These are phyloP conservation scores for Trametes sanguinea DNA, from an alignment of 768 basidiomycete species.

Conservation along the genomic window DNA sequence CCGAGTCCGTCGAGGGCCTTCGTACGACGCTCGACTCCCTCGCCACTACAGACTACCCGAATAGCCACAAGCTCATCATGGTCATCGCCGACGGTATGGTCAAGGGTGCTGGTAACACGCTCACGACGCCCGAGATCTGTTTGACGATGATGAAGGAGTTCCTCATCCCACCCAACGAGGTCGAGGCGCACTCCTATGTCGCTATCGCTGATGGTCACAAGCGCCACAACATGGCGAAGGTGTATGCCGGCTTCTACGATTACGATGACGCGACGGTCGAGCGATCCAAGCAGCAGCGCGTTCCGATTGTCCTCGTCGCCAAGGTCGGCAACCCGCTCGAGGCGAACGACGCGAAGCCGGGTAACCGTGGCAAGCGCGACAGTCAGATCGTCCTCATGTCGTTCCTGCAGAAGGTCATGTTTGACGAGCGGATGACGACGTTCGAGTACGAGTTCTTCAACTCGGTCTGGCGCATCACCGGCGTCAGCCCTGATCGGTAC, in stretches of 20 bases:
- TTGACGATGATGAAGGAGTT: constrained; percentile 98
- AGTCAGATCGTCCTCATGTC: constrained; percentile 97
- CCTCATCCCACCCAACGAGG: constrained; percentile 74
- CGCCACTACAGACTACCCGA: constrained; percentile 97
- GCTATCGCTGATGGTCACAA: constrained; percentile 99
- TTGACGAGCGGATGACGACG: constrained; percentile 99
- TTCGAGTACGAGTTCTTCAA: constrained; percentile 99
- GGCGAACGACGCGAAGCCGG: constrained; percentile 86
- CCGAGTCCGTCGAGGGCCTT: constrained; percentile 94
- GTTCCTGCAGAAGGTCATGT: constrained; percentile 99
- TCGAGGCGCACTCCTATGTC: constrained; percentile 94
- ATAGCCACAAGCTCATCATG: constrained; percentile 93
- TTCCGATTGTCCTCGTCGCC: constrained; percentile 93
- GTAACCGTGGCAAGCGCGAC: constrained; percentile 98
- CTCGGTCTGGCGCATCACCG: constrained; percentile 92
- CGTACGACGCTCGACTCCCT: constrained; percentile 98
- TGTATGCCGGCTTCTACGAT: constrained; percentile 95
- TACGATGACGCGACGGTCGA: constrained; percentile 93
- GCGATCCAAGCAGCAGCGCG: constrained; percentile 90
- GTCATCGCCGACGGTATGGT: constrained; percentile 99
- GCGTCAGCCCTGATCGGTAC: constrained; percentile 93
- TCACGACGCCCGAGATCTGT: constrained; percentile 93
- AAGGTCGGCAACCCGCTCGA: constrained; percentile 95
- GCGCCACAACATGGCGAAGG: constrained; percentile 98
- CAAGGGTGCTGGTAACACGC: constrained; percentile 86